Base-by-base conservation (phyloP, 225 moss, liverwort and hornwort genomes). In the Bryoerythrophyllum caledonicum region DNA sequence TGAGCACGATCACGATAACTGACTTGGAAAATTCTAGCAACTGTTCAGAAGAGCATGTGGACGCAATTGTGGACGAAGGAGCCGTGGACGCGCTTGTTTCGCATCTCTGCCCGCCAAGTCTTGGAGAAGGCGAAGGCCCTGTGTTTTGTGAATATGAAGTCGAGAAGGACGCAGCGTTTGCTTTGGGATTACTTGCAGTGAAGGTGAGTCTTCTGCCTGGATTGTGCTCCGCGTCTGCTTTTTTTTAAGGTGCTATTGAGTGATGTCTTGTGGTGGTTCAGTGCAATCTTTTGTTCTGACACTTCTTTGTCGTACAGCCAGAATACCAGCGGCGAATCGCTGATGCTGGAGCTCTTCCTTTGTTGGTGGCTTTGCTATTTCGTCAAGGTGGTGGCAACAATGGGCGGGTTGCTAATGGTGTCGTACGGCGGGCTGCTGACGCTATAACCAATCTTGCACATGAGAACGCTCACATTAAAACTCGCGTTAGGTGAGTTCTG, bases 131-230 rank as follows among this genome's bases (percentile, higher is more conserved):
- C 2, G 93, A 84, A 75, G 91, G 97, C 9, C 90, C 89, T 44
- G 76, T 90, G 52, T 87, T 86, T 48, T 93, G 94, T 80, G 97
- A 97, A 83, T 91, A 89, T 59, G 97, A 97, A 79, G 97, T 97
- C 24, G 97, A 97, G 85, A 97, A 97, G 77, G 97, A 97, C 70
- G 94, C 97, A 11, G 94, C 94, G 73, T 97, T 97, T 75, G 97
- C 97, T 28, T 81, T 97, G 60, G 97, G 97, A 68, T 84, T 90
- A 71, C 84, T 90, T 63, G 89, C 89, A 73, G 89, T 90, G 20
- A 90, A 90, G 87, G 89, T 90, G 61, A 75, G 79, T 63, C n/a
- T 67, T 26, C 62, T 57, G 23, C 30, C 7, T 40, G 16, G 24
- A n/a, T n/a, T n/a, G n/a, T n/a, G n/a, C n/a, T n/a, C n/a, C n/a